Evolutionary conservation across 2,329 filamentous ascomycete genomes (phyloP).

Genomic region (Plenodomus biglobosus): DNA sequence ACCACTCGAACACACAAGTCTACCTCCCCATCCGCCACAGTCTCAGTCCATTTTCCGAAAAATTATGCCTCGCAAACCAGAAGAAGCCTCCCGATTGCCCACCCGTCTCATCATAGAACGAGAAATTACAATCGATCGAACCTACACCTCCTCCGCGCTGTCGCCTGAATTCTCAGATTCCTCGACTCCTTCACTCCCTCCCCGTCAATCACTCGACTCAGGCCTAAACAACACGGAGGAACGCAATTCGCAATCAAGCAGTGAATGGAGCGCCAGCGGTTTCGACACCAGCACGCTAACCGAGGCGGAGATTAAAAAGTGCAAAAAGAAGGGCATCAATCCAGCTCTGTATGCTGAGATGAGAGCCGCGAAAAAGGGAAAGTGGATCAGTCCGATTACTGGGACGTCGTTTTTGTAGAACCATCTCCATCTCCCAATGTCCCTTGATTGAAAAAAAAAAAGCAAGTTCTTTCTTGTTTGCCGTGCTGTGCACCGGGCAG

Average conservation of each 20-base stretch:
- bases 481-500: too few relatives aligned
- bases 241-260: slow-evolving; percentile 25
- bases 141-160: slow-evolving; percentile 33
- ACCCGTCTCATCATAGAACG: slow-evolving; percentile 35
- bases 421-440: too few relatives aligned
- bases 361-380: slow-evolving; percentile 48
- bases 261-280: slow-evolving; percentile 46
- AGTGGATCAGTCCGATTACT: slow-evolving; percentile 40
- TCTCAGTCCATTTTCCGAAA: slow-evolving; percentile 27
- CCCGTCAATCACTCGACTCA: not conserved
- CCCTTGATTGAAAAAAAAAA: too few relatives aligned
- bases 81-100: slow-evolving; percentile 14
- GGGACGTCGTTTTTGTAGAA: slow-evolving; percentile 40
- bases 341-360: slow-evolving; percentile 52
- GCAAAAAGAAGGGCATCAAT: slow-evolving; percentile 52
- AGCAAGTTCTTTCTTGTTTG: too few relatives aligned
- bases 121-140: slow-evolving; percentile 38
- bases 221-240: slow-evolving; percentile 1
- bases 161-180: slow-evolving; percentile 2
- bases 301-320: slow-evolving; percentile 47
- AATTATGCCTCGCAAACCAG: slow-evolving; percentile 17
- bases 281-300: slow-evolving; percentile 44
- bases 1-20: slow-evolving; percentile 11
- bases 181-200: not conserved
- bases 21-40: slow-evolving; percentile 18